These are phyloP conservation scores for Quercus bicolor DNA, from an alignment of 306 rosid genomes.

Conservation along the genomic window DNA sequence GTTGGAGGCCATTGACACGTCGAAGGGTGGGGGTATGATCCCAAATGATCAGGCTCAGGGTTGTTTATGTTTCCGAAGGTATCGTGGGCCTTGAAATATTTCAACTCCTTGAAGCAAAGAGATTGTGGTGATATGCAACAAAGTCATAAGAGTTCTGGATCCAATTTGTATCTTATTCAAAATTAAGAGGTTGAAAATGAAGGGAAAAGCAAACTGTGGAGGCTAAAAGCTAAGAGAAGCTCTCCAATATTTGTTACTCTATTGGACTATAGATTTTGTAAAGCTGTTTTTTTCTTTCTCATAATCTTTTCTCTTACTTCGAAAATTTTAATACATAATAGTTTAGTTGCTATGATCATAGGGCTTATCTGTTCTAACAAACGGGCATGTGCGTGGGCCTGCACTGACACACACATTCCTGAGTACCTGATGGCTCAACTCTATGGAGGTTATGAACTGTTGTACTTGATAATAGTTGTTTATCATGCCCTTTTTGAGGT, in stretches of 20 bases:
- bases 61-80: conserved; percentile 78
- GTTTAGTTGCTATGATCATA: conserved; percentile 16
- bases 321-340: conserved; percentile 20
- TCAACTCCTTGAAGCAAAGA: conserved; percentile 23
- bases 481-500: background rate
- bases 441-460: background rate
- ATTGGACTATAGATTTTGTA: conserved; percentile 59
- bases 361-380: background rate
- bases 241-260: conserved; percentile 38
- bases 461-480: background rate
- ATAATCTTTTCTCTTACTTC: conserved; percentile 35
- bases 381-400: background rate
- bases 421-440: background rate
- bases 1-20: conserved; percentile 93
- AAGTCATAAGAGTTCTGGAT: conserved; percentile 25
- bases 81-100: conserved; percentile 77
- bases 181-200: conserved; percentile 39
- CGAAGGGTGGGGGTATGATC: conserved; percentile 98
- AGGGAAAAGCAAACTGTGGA: conserved; percentile 40
- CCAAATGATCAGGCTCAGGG: conserved; percentile 84
- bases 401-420: background rate
- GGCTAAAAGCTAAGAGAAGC: conserved; percentile 45
- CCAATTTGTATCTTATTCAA: conserved; percentile 43
- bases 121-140: conserved; percentile 4
- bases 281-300: conserved; percentile 40